A percentile compares a stretch with the other conserved stretches of the same genome.
Evolutionary conservation across 441 rosid genomes (phyloP).

Genomic region (Jatropha podagrica): DNA sequence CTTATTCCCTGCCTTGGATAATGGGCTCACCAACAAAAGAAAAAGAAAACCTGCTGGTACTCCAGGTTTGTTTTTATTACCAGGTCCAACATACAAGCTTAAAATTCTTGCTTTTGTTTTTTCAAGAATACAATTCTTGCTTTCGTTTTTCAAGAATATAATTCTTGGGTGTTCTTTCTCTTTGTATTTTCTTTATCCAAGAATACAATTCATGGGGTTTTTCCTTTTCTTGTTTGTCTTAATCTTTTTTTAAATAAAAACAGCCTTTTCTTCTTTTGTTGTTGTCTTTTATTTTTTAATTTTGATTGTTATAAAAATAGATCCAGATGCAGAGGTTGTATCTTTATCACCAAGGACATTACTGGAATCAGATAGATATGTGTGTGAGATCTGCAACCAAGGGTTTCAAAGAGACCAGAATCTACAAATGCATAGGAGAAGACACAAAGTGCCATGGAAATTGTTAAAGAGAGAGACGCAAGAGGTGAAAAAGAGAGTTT

Average conservation of each 20-base stretch:
- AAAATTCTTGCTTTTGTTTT: not conserved
- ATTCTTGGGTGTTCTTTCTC: not conserved
- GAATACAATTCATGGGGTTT: not conserved
- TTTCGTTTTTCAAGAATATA: not conserved
- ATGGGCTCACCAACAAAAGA: slow-evolving; percentile 60
- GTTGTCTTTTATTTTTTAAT: not conserved
- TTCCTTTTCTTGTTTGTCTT: not conserved
- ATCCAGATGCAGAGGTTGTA: slow-evolving; percentile 97
- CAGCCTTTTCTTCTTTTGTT: not conserved
- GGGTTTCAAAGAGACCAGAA: slow-evolving; percentile 97
- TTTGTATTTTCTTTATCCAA: not conserved
- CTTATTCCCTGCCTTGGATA: slow-evolving; percentile 42
- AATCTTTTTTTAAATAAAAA: too few species aligned
- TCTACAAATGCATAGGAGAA: slow-evolving; percentile 86
- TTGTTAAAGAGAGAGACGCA: slow-evolving; percentile 75
- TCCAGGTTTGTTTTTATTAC: slow-evolving; percentile 51
- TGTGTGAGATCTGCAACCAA: slow-evolving; percentile 95
- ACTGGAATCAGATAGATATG: slow-evolving; percentile 77
- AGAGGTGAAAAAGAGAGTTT: slow-evolving; percentile 77
- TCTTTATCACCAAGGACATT: slow-evolving; percentile 79
- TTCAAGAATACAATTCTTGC: not conserved
- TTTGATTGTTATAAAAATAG: slow-evolving; percentile 28
- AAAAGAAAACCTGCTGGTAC: slow-evolving; percentile 93
- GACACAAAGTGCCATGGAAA: slow-evolving; percentile 98
- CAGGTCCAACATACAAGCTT: not conserved